Percentiles rank a stretch among this genome's conserved stretches.
Conservation (phyloP, 139 green algal genomes). For the Chlorella ohadii region DNA sequence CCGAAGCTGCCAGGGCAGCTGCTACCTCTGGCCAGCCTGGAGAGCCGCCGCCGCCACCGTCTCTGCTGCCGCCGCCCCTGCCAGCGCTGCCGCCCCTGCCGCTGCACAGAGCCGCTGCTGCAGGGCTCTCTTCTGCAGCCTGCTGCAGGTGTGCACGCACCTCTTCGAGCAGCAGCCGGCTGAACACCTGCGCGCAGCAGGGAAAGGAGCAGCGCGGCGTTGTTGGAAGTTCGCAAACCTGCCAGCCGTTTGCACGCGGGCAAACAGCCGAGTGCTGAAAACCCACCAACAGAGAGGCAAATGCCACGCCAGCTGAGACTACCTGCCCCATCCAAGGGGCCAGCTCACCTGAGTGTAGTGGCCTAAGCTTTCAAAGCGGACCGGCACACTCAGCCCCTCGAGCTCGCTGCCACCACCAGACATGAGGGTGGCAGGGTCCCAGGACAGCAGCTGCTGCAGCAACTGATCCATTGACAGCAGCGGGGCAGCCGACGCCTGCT, state of each 20-base stretch:
- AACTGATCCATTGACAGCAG: constrained; percentile 36
- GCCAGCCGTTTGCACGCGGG: too few species aligned
- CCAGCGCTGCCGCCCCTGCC: background rate
- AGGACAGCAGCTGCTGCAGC: constrained; percentile 40
- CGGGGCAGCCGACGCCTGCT: background rate
- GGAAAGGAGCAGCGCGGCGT: background rate
- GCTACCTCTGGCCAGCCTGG: background rate
- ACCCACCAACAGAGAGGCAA: too few species aligned
- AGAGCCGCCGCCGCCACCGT: background rate
- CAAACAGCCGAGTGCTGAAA: too few species aligned
- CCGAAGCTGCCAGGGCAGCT: background rate
- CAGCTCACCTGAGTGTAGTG: constrained; percentile 41
- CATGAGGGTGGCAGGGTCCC: constrained; percentile 28
- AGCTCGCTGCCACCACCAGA: background rate
- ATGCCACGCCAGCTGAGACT: too few species aligned
- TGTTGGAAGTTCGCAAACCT: too few species aligned
- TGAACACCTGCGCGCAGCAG: constrained; percentile 35
- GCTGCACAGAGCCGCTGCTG: background rate
- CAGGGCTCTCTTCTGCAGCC: constrained; percentile 40
- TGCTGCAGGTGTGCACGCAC: constrained; percentile 55
- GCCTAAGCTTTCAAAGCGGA: constrained; percentile 27
- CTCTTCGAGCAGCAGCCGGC: constrained; percentile 63
- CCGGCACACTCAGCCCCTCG: constrained; percentile 34
- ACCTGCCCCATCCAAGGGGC: too few species aligned
- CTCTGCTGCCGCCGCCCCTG: background rate